Percentiles rank a stretch among this genome's conserved stretches.
phyloP scores from a whole-genome alignment of 805 yeast species.

The Kuraishia cidri region DNA sequence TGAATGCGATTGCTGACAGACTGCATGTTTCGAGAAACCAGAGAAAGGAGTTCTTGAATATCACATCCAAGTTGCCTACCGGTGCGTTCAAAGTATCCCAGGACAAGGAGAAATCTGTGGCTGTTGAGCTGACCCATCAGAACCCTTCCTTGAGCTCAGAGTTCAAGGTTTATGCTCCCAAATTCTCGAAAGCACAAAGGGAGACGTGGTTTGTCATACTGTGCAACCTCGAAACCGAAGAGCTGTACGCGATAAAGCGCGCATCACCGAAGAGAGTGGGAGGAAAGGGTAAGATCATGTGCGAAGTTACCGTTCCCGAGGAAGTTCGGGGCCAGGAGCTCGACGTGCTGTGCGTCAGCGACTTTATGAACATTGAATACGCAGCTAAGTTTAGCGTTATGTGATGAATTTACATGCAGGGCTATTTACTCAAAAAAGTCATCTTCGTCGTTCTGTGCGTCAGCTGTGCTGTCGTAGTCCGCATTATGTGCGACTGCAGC shows the following conservation, averaged over 20 bases:
- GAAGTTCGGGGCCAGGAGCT: slow-evolving; percentile 36
- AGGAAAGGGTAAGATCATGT: slow-evolving; percentile 24
- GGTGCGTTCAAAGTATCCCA: slow-evolving; percentile 37
- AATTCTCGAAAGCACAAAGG: slow-evolving; percentile 83
- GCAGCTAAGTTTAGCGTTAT: slow-evolving; percentile 2
- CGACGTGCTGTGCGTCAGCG: slow-evolving; percentile 47
- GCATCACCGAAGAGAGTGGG: slow-evolving; percentile 47
- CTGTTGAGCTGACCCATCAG: slow-evolving; percentile 43
- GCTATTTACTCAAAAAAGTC: slow-evolving; percentile 8
- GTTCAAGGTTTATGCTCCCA: slow-evolving; percentile 65
- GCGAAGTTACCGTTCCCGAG: slow-evolving; percentile 41
- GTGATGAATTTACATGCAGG: background rate
- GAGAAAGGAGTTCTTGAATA: slow-evolving; percentile 38
- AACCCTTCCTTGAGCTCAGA: slow-evolving; percentile 42
- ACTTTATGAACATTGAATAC: slow-evolving; percentile 54
- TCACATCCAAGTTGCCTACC: slow-evolving; percentile 54
- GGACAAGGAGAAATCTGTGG: slow-evolving; percentile 20
- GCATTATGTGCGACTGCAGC: background rate
- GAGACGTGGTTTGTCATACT: slow-evolving; percentile 87
- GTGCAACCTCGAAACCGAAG: slow-evolving; percentile 38
- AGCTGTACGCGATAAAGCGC: slow-evolving; percentile 61
- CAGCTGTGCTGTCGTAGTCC: background rate
- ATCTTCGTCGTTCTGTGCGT: slow-evolving; percentile 1
- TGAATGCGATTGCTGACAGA: slow-evolving; percentile 16
- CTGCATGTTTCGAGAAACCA: slow-evolving; percentile 31